Conservation (phyloP, 2,329 filamentous ascomycete species). For the Fusarium lateritium region DNA sequence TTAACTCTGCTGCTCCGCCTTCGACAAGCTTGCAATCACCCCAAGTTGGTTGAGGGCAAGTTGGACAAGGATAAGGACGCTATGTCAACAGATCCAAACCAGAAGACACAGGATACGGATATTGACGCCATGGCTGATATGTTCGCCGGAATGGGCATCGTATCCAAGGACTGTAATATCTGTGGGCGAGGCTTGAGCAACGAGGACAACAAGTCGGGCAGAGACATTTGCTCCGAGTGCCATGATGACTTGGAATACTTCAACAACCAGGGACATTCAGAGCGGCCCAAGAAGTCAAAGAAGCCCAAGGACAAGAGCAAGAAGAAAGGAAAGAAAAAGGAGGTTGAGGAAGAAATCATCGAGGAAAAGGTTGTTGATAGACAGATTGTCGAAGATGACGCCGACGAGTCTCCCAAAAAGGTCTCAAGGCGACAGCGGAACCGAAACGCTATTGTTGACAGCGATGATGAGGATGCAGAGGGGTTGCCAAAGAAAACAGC, state of each 20-base stretch:
- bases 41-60: conserved; percentile 87
- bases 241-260: conserved; percentile 79
- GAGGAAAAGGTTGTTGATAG: conserved; percentile 36
- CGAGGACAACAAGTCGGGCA: conserved; percentile 58
- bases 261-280: conserved; percentile 61
- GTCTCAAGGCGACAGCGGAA: conserved; percentile 29
- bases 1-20: conserved; percentile 92
- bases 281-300: conserved; percentile 52
- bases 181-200: conserved; percentile 79
- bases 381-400: conserved; percentile 32
- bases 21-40: conserved; percentile 95
- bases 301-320: conserved; percentile 40
- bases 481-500: conserved; percentile 36
- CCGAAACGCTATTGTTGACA: conserved; percentile 35
- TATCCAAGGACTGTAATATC: conserved; percentile 84
- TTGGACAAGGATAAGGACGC: conserved; percentile 91
- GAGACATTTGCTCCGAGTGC: conserved; percentile 79
- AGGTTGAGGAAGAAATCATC: conserved; percentile 25
- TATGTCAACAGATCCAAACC: conserved; percentile 73
- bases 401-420: conserved; percentile 42
- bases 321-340: conserved; percentile 36
- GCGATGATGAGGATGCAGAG: conserved; percentile 39
- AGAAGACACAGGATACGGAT: conserved; percentile 71
- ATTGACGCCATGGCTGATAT: conserved; percentile 88
- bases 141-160: conserved; percentile 86